These are phyloP conservation scores for Ceratobasidium sp. DNA, from an alignment of 1,284 basidiomycete species.

Conservation along the genomic window DNA sequence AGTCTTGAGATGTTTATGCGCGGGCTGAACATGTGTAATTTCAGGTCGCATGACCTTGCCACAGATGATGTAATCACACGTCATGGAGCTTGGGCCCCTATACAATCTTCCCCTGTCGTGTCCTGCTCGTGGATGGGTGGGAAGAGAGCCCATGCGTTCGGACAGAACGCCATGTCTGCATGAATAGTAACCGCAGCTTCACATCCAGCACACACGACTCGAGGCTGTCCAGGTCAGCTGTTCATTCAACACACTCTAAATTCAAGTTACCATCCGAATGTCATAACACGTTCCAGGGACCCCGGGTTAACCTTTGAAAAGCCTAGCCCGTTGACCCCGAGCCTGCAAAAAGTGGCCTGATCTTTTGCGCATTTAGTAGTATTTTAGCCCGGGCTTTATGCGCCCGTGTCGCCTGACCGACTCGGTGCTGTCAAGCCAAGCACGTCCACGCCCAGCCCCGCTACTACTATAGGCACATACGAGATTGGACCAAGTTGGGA, in stretches of 20 bases:
- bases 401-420: slow-evolving; percentile 7
- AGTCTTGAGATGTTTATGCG: neutral
- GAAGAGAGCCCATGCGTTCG: neutral
- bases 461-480: neutral
- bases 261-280: slow-evolving; percentile 12
- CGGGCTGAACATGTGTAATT: neutral
- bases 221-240: slow-evolving; percentile 19
- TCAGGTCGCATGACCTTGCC: slow-evolving; percentile 24
- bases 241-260: slow-evolving; percentile 22
- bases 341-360: slow-evolving; percentile 1
- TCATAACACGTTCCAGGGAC: slow-evolving; percentile 32
- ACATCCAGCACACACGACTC: neutral
- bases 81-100: neutral
- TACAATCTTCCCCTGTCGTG: slow-evolving; percentile 3
- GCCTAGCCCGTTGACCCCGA: neutral
- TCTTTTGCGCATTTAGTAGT: slow-evolving; percentile 8
- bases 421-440: neutral
- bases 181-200: slow-evolving; percentile 2
- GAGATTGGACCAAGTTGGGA: neutral
- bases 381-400: neutral
- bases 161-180: neutral
- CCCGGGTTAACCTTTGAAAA: neutral
- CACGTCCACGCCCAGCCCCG: neutral
- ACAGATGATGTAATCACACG: slow-evolving; percentile 18
- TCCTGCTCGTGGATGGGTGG: slow-evolving; percentile 1